Percentiles rank a stretch among this genome's conserved stretches.
phyloP scores from a whole-genome alignment of 179 eudicot species.

The Actinidia arguta region DNA sequence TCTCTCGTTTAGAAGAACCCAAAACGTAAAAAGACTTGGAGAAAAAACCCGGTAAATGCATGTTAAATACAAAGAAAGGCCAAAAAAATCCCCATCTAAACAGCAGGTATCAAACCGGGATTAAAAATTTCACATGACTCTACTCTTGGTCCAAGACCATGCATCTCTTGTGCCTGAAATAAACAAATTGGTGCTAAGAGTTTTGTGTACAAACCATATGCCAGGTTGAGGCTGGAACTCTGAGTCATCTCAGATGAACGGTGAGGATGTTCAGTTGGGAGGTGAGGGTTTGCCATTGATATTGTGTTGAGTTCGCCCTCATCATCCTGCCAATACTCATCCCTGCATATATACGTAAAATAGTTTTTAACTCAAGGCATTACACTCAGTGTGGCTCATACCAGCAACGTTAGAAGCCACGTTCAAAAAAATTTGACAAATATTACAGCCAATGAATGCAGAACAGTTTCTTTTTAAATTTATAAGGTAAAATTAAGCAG shows the following conservation, averaged over 20 bases:
- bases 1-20: too few relatives aligned
- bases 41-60: too few relatives aligned
- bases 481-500: too few relatives aligned
- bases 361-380: not conserved
- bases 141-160: too few relatives aligned
- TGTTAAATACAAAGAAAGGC: too few relatives aligned
- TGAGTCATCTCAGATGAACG: slow-evolving; percentile 68
- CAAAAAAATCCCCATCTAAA: too few relatives aligned
- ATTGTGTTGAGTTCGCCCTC: slow-evolving; percentile 95
- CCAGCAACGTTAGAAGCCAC: too few relatives aligned
- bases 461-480: too few relatives aligned
- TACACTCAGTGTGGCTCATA: not conserved
- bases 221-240: slow-evolving; percentile 93
- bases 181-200: not conserved
- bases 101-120: too few relatives aligned
- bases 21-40: too few relatives aligned
- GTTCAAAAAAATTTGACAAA: too few relatives aligned
- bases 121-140: not conserved
- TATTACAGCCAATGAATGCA: too few relatives aligned
- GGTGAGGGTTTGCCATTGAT: slow-evolving; percentile 92
- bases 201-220: slow-evolving; percentile 61
- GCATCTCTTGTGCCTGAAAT: not conserved
- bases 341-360: slow-evolving; percentile 78
- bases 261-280: slow-evolving; percentile 84
- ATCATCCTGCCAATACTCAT: slow-evolving; percentile 98